Base-by-base conservation (phyloP, 345 rosid species). In the Salix exigua region DNA sequence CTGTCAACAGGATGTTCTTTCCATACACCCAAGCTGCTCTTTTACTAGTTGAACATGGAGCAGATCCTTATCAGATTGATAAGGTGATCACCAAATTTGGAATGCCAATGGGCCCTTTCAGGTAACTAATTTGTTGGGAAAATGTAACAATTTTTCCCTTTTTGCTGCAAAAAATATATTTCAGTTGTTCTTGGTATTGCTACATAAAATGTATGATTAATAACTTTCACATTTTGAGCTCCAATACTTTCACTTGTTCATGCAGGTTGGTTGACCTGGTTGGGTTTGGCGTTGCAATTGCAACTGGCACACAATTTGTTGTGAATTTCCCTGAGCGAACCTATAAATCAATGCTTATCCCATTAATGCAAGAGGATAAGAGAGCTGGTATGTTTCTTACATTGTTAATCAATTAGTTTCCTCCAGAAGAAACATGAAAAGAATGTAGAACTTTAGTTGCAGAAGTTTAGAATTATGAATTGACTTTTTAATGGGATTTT, bases 101-200 rank as follows among this genome's bases (percentile, higher is more conserved):
- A 84, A 94, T 96, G 98, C 98, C 97, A 75, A 96, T 96, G 97
- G 98, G 98, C 48, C 98, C 97, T 68, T 95, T 95, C 87, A 91
- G 98, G 97, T 87, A 84, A 69, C 38, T 77, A 16, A 21, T 58
- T 44, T 19, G 21, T 65, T 63, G 23, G 26, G 46, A 28, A 71
- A 64, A 33, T 1, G 23, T 55, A 63, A 21, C 25, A 6, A 5
- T 14, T 12, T 72, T 18, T 14, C 38, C 30, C 5, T n/a, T 12
- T 67, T 65, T 33, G 3, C 55, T 50, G 26, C 37, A 65, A 28
- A 71, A 37, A 26, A 30, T 82, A 65, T 55, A 31, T 38, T 64
- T 7, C 51, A 13, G n/a, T 18, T 71, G 31, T 30, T 79, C 35
- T 48, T 69, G 23, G 42, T 66, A 38, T 58, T 50, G 26, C 55